Percentiles rank a stretch among this genome's conserved stretches.
These are phyloP conservation scores for Saraca asoca DNA, from an alignment of 331 rosid genomes.

Conservation along the genomic window DNA sequence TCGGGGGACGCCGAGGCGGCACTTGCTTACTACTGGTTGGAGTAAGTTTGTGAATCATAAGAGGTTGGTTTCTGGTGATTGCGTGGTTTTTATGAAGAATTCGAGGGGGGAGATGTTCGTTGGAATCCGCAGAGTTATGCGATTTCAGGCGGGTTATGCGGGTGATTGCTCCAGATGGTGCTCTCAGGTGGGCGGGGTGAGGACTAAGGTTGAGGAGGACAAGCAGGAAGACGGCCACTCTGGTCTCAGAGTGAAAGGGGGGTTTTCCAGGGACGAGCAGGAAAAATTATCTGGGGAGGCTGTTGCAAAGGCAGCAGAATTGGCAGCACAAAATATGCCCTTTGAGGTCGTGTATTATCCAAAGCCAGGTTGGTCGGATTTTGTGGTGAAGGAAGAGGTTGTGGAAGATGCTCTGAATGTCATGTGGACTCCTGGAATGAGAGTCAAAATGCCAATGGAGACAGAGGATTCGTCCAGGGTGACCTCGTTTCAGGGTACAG, in stretches of 20 bases:
- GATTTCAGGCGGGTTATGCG: slow-evolving; percentile 1
- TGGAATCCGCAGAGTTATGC: slow-evolving; percentile 60
- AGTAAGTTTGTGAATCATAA: slow-evolving; percentile 73
- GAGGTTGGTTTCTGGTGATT: slow-evolving; percentile 73
- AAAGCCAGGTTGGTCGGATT: slow-evolving; percentile 56
- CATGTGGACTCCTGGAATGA: slow-evolving; percentile 54
- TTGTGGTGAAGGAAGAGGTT: slow-evolving; percentile 62
- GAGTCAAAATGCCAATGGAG: slow-evolving; percentile 67
- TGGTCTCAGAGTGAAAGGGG: slow-evolving; percentile 16
- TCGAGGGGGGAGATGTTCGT: slow-evolving; percentile 44
- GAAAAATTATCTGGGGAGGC: slow-evolving; percentile 43
- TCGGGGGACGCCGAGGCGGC: slow-evolving; percentile 81
- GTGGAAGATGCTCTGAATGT: slow-evolving; percentile 52
- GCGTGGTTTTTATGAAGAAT: slow-evolving; percentile 63
- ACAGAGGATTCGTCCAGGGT: slow-evolving; percentile 60
- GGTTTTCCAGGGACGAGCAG: slow-evolving; percentile 46
- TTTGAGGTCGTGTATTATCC: slow-evolving; percentile 80
- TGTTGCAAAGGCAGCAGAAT: slow-evolving; percentile 57
- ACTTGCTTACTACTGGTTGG: slow-evolving; percentile 90
- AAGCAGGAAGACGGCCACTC: slow-evolving; percentile 1
- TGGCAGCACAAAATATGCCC: slow-evolving; percentile 51
- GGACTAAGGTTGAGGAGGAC: slow-evolving; percentile 33
- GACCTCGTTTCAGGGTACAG: slow-evolving; percentile 67
- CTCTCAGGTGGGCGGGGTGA: slow-evolving; percentile 32
- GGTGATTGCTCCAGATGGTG: slow-evolving; percentile 27